Conservation (phyloP, 305 asterid genomes). For the Fraxinus baroniana region DNA sequence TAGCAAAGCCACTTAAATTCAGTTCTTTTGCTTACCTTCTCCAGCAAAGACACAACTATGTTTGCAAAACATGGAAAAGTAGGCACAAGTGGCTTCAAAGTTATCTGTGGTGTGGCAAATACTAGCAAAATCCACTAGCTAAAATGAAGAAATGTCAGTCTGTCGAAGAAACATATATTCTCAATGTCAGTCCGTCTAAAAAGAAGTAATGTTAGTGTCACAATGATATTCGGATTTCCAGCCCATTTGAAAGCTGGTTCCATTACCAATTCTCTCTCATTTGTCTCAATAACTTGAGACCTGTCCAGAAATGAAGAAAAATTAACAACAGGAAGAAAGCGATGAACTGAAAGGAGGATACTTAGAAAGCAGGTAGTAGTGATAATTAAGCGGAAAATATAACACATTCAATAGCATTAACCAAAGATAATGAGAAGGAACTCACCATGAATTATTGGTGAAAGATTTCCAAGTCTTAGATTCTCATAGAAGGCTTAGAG, state of each 20-base stretch:
- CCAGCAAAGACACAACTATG: conserved; percentile 64
- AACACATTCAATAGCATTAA: neutral
- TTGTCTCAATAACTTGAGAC: conserved; percentile 74
- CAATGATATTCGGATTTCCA: conserved; percentile 67
- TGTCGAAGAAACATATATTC: conserved; percentile 1
- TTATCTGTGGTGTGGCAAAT: conserved; percentile 58
- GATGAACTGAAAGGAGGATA: neutral
- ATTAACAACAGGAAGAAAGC: neutral
- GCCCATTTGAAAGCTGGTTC: conserved; percentile 85
- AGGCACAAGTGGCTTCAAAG: conserved; percentile 76
- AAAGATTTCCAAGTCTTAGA: conserved; percentile 70
- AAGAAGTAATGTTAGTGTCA: conserved; percentile 28
- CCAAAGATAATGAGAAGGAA: conserved; percentile 9
- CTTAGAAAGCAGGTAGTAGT: neutral
- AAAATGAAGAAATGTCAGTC: conserved; percentile 25
- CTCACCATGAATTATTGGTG: conserved; percentile 80
- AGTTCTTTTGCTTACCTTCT: conserved; percentile 45
- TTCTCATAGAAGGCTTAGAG: conserved; percentile 30
- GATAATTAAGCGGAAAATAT: neutral
- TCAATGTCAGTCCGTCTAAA: no score
- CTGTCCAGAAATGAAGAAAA: conserved; percentile 34
- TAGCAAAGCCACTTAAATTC: no score
- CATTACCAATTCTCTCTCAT: conserved; percentile 77
- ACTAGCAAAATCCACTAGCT: conserved; percentile 84
- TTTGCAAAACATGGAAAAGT: conserved; percentile 73